Percentiles rank a stretch among this genome's conserved stretches.
phyloP scores from a whole-genome alignment of 345 rosid genomes.

The Eucalyptus sp. region DNA sequence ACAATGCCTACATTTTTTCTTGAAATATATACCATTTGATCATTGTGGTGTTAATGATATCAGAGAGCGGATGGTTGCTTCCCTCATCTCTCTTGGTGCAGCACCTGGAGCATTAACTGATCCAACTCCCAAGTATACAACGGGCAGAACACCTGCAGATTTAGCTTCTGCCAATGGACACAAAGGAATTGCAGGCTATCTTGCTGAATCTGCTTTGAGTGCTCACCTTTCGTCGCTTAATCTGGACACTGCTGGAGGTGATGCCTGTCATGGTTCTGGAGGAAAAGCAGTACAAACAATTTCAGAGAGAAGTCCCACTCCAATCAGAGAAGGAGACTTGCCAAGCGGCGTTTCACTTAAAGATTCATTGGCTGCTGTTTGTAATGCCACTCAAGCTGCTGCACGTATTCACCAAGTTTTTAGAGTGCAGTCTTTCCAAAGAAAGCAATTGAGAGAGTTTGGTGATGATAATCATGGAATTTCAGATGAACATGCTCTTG shows the following conservation, averaged over 20 bases:
- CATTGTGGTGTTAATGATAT: constrained; percentile 2
- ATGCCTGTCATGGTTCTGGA: constrained; percentile 5
- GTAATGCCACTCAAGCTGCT: constrained; percentile 85
- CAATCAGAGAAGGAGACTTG: constrained; percentile 14
- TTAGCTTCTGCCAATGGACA: constrained; percentile 75
- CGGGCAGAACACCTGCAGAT: constrained; percentile 76
- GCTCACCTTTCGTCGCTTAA: constrained; percentile 42
- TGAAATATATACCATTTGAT: not conserved
- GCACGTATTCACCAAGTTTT: constrained; percentile 83
- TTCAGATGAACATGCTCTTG: constrained; percentile 61
- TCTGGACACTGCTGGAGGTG: constrained; percentile 26
- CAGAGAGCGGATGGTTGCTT: constrained; percentile 74
- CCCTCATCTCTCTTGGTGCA: constrained; percentile 71
- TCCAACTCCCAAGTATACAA: constrained; percentile 58
- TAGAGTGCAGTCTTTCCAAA: constrained; percentile 88
- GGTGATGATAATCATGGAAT: constrained; percentile 40
- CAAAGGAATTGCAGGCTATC: constrained; percentile 93
- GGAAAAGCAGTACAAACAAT: constrained; percentile 18
- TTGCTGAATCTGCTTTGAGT: constrained; percentile 67
- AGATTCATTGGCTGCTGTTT: constrained; percentile 77
- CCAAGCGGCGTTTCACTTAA: constrained; percentile 32
- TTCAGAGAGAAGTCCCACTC: constrained; percentile 21
- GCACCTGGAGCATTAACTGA: constrained; percentile 74
- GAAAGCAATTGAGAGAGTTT: constrained; percentile 56
- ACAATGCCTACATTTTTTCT: not conserved